Percentiles rank a stretch among this genome's conserved stretches.
Evolutionary conservation across 1,139 yeast species (phyloP).

Genomic region (Arxiozyma telluris): DNA sequence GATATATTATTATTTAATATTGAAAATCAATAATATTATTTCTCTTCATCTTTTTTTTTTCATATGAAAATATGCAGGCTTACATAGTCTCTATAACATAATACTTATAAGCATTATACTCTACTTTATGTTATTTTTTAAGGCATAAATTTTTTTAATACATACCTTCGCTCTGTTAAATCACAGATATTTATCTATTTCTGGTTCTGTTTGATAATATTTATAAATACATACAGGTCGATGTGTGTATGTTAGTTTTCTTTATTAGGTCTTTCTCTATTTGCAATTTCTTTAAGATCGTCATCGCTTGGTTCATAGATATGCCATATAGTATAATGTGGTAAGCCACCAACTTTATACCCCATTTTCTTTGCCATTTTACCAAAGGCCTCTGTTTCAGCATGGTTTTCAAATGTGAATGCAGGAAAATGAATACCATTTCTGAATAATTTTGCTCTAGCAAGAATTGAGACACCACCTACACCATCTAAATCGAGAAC

Average conservation of each 20-base stretch:
- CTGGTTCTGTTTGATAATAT: neutral
- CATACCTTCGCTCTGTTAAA: neutral
- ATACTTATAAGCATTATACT: too few species aligned
- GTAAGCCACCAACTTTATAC: conserved; percentile 72
- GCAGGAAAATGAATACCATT: conserved; percentile 85
- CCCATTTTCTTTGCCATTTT: conserved; percentile 79
- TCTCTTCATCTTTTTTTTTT: too few species aligned
- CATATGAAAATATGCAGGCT: neutral
- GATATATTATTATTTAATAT: too few species aligned
- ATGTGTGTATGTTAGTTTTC: conserved; percentile 23
- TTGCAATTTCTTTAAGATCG: conserved; percentile 66
- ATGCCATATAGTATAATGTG: conserved; percentile 86
- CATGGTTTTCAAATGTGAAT: conserved; percentile 79
- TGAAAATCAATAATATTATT: too few species aligned
- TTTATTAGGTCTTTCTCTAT: conserved; percentile 56
- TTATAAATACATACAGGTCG: neutral
- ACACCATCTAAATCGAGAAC: conserved; percentile 75
- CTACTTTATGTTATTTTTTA: neutral
- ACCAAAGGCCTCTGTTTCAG: conserved; percentile 89
- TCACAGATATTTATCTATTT: neutral
- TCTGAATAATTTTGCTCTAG: conserved; percentile 73
- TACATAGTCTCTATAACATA: too few species aligned
- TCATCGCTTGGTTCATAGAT: conserved; percentile 88
- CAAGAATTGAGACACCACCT: conserved; percentile 82
- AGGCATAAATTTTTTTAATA: neutral